These are phyloP conservation scores for Boletus eberwhitei DNA, from an alignment of 768 basidiomycete species.

Conservation along the genomic window DNA sequence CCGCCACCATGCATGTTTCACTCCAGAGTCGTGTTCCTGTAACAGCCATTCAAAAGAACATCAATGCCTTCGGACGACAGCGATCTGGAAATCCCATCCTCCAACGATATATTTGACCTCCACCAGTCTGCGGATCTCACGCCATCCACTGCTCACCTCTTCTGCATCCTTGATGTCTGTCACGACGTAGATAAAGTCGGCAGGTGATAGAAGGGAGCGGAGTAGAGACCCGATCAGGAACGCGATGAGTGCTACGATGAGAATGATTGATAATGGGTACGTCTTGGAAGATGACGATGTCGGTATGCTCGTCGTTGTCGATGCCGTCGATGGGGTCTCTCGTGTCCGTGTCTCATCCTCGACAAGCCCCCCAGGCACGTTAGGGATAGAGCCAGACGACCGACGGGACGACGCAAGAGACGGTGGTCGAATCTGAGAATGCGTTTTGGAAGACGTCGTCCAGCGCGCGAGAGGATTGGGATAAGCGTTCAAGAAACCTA, in stretches of 20 bases:
- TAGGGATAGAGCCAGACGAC: slow-evolving; percentile 22
- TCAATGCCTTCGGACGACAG: slow-evolving; percentile 72
- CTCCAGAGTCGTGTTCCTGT: background rate
- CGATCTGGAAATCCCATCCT: slow-evolving; percentile 87
- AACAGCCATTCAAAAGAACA: background rate
- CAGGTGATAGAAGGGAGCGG: slow-evolving; percentile 83
- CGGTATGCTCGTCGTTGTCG: slow-evolving; percentile 3
- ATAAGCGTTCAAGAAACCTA: slow-evolving; percentile 61
- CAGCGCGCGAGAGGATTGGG: slow-evolving; percentile 57
- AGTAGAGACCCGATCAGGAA: slow-evolving; percentile 90
- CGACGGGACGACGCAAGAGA: slow-evolving; percentile 24
- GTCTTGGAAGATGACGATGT: slow-evolving; percentile 4
- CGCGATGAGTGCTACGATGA: slow-evolving; percentile 80
- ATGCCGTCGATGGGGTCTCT: background rate
- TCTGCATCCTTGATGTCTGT: slow-evolving; percentile 53
- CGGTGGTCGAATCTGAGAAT: slow-evolving; percentile 17
- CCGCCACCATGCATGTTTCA: no score
- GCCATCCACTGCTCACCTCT: slow-evolving; percentile 61
- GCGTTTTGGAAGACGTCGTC: slow-evolving; percentile 30
- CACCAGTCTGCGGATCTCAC: slow-evolving; percentile 77
- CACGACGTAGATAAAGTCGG: slow-evolving; percentile 85
- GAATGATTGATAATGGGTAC: slow-evolving; percentile 52
- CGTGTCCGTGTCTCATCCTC: slow-evolving; percentile 13
- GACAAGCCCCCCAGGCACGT: slow-evolving; percentile 37
- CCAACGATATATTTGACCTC: slow-evolving; percentile 80